A percentile compares a stretch with the other conserved stretches of the same genome.
phyloP scores from a whole-genome alignment of 2,329 filamentous ascomycete species.

The Xylaria sp. region DNA sequence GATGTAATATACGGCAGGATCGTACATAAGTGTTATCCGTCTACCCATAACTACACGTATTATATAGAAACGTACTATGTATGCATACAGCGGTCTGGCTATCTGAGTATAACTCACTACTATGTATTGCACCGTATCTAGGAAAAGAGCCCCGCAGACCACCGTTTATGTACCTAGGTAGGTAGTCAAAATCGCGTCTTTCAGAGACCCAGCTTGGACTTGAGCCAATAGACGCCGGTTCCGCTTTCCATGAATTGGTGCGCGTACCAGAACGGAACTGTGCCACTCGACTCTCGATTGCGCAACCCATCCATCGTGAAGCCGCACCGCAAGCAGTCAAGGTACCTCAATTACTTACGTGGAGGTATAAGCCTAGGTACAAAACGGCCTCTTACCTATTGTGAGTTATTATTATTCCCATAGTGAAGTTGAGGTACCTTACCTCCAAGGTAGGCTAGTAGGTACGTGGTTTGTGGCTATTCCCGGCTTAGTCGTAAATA shows the following conservation, averaged over 20 bases:
- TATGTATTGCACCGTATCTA: too few relatives aligned
- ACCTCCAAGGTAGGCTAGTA: too few relatives aligned
- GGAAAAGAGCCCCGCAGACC: too few relatives aligned
- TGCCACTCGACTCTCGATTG: neutral
- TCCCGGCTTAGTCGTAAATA: neutral
- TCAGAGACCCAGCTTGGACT: neutral
- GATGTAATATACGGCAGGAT: neutral
- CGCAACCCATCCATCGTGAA: neutral
- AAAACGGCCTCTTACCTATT: neutral
- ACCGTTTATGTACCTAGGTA: too few relatives aligned
- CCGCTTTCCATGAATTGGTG: neutral
- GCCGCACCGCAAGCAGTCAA: neutral
- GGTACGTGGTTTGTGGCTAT: neutral
- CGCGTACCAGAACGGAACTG: neutral
- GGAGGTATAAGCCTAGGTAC: too few relatives aligned
- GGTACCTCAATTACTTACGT: too few relatives aligned
- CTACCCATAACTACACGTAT: neutral
- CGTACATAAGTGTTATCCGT: neutral
- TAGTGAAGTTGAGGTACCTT: too few relatives aligned
- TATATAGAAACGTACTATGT: too few relatives aligned
- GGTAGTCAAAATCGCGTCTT: too few relatives aligned
- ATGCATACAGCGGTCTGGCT: too few relatives aligned
- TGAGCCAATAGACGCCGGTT: neutral
- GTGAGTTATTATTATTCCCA: neutral
- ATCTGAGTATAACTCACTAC: too few relatives aligned